phyloP scores from a whole-genome alignment of 768 basidiomycete genomes.

The Clavulina sp. region DNA sequence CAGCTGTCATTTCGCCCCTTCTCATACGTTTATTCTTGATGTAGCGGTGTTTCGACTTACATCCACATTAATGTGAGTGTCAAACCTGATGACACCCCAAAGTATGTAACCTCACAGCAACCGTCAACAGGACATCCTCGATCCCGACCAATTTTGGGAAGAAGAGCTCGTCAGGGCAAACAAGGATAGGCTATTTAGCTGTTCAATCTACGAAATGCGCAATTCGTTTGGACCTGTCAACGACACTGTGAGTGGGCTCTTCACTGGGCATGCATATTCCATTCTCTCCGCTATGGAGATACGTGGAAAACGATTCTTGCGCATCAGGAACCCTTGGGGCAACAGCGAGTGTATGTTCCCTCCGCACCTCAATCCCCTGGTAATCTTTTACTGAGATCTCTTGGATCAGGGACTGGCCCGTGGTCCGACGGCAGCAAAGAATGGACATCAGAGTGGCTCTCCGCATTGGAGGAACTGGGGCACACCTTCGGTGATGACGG shows the following conservation, averaged over 20 bases:
- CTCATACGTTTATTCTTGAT: neutral
- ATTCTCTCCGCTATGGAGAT: conserved; percentile 29
- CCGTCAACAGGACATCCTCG: conserved; percentile 30
- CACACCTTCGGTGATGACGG: conserved; percentile 37
- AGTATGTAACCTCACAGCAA: too few species aligned
- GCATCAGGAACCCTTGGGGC: conserved; percentile 37
- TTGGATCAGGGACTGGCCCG: conserved; percentile 17
- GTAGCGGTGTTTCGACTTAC: conserved; percentile 6
- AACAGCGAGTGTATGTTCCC: conserved; percentile 12
- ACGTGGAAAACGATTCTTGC: conserved; percentile 30
- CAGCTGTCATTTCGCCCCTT: neutral
- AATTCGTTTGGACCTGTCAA: neutral
- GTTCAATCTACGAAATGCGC: conserved; percentile 14
- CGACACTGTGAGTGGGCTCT: neutral
- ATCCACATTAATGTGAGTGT: neutral
- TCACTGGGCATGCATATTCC: conserved; percentile 27
- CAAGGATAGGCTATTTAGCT: conserved; percentile 35
- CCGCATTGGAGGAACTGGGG: conserved; percentile 23
- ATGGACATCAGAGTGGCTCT: conserved; percentile 37
- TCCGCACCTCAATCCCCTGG: neutral
- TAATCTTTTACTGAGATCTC: neutral
- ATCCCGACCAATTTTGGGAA: conserved; percentile 34
- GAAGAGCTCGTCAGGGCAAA: conserved; percentile 35
- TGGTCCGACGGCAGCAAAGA: conserved; percentile 42
- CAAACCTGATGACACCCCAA: neutral